Evolutionary conservation across 768 basidiomycete species (phyloP), one percentile per base, ranked within the genome.

Genomic region (Tylopilus intermedius): DNA sequence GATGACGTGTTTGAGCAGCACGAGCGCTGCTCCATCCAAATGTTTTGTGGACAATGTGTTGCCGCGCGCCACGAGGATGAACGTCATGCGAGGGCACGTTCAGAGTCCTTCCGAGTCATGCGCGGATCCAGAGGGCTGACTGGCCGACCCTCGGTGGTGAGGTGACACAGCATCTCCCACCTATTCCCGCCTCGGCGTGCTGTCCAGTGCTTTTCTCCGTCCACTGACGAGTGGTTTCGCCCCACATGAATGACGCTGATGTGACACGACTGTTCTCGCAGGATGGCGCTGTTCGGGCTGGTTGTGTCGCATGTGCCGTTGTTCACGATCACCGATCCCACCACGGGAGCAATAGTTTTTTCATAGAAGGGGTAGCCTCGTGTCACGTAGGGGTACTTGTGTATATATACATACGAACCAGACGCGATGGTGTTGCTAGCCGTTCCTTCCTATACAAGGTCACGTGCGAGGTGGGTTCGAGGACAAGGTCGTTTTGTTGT

Each of bases 261-360:
- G 30, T 30, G 51, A 68, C 65, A 60, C 56, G 65, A 53, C 39
- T 59, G 44, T 59, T 58, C 62, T 46, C 62, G 64, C 58, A 71
- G 67, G 66, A 71, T 71, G 58, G 69, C 67, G 41, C 43, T 64
- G 49, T 67, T 69, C 44, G 69, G 59, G 39, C 58, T 69, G 13
- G 46, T 69, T 51, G 49, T 69, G 6, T 67, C 69, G 14, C 67
- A 69, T 45, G 64, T 58, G 54, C 64, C 69, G 32, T 43, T 69
- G 47, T 67, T 69, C 57, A 63, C 57, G 29, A 49, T 71, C 47
- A 65, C 69, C 49, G 69, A 69, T 57, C 65, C 67, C 40, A 53
- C 56, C 10, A 70, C 69, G 46, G 69, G 67, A 30, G 63, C 61
- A 32, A 51, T 68, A 53, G 57, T 50, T 53, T 70, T 67, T 61